phyloP scores from a whole-genome alignment of 805 yeast species.

The Pichia californica region DNA sequence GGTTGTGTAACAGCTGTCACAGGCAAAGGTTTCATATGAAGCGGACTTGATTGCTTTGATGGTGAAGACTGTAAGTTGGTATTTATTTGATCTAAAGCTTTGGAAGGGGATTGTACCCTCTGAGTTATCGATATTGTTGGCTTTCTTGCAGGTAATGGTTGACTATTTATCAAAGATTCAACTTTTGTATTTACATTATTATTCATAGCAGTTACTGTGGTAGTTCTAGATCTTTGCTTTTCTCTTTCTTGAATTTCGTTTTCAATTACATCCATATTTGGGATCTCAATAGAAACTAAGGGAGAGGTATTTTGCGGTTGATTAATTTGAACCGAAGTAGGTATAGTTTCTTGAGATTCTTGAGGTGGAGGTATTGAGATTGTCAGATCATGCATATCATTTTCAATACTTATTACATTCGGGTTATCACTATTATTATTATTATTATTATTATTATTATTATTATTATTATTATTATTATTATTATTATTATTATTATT shows the following conservation, averaged over 20 bases:
- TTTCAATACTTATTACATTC: neutral
- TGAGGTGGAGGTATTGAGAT: conserved; percentile 1
- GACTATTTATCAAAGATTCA: conserved; percentile 8
- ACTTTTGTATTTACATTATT: neutral
- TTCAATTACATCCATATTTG: conserved; percentile 44
- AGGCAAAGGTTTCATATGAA: conserved; percentile 47
- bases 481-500: conserved; percentile 1
- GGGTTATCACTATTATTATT: neutral
- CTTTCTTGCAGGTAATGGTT: conserved; percentile 22
- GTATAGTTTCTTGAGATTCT: neutral
- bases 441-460: conserved; percentile 40
- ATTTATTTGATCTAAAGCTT: conserved; percentile 19
- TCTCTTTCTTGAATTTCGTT: conserved; percentile 12
- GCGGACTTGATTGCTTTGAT: conserved; percentile 28
- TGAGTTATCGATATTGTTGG: conserved; percentile 33
- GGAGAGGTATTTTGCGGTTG: conserved; percentile 36
- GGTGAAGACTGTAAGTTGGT: conserved; percentile 21
- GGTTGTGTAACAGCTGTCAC: conserved; percentile 33
- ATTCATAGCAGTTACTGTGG: conserved; percentile 18
- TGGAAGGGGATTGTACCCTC: conserved; percentile 44
- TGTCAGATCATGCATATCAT: neutral
- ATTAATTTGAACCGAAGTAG: conserved; percentile 1
- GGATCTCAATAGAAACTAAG: conserved; percentile 60
- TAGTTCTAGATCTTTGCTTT: conserved; percentile 25
- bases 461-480: conserved; percentile 22